These are phyloP conservation scores for Moelleriella libera DNA, from an alignment of 2,329 filamentous ascomycete genomes.

Conservation along the genomic window DNA sequence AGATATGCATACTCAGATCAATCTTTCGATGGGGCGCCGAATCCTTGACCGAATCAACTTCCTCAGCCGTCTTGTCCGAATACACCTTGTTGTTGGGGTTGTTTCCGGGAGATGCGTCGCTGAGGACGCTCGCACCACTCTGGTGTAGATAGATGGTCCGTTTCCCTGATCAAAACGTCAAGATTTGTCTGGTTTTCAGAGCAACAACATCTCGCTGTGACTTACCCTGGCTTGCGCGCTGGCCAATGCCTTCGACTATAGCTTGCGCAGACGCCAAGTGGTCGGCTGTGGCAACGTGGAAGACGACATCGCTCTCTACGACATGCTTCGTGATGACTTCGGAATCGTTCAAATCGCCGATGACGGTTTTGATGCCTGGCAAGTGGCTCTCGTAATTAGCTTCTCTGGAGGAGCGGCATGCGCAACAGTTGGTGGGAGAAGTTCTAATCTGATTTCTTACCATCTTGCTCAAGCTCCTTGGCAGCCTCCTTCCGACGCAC, in stretches of 20 bases:
- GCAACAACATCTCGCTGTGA: background rate
- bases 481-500: background rate
- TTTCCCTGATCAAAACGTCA: background rate
- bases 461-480: background rate
- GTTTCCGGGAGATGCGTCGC: background rate
- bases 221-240: constrained; percentile 1
- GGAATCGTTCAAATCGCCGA: background rate
- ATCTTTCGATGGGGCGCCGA: constrained; percentile 1
- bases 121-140: background rate
- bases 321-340: background rate
- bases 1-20: background rate
- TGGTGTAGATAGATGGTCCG: constrained; percentile 1
- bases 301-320: background rate
- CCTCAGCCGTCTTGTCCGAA: background rate
- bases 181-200: background rate
- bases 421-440: background rate
- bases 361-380: background rate
- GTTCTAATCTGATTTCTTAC: background rate
- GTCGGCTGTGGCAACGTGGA: background rate
- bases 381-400: too few species aligned
- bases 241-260: background rate
- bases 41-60: background rate
- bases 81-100: background rate
- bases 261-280: background rate
- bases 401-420: too few species aligned